Conservation (phyloP, 805 yeast species). For the Yarrowia osloensis region DNA sequence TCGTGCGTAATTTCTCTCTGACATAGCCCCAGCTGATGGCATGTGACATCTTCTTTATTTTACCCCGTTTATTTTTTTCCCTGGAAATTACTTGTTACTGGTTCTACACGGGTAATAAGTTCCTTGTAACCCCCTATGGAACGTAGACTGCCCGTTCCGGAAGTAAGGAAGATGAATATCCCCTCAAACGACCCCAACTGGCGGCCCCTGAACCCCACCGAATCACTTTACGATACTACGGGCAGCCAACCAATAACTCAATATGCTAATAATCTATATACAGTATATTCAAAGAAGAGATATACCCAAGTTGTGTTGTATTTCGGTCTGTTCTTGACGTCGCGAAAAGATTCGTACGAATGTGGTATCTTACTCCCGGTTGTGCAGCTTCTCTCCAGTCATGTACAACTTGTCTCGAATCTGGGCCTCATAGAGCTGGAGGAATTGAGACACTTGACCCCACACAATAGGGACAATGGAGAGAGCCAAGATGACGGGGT, state of each 20-base stretch:
- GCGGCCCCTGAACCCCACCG: too few relatives aligned
- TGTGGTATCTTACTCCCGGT: conserved; percentile 34
- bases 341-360: too few relatives aligned
- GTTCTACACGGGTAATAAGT: background rate
- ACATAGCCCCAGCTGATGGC: background rate
- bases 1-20: too few relatives aligned
- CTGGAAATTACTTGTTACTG: background rate
- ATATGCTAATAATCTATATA: conserved; percentile 17
- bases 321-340: background rate
- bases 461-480: conserved; percentile 3
- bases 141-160: background rate
- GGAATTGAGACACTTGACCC: background rate
- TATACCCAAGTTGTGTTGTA: background rate
- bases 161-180: background rate
- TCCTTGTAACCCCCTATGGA: background rate
- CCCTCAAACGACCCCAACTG: background rate
- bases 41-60: background rate
- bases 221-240: too few relatives aligned
- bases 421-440: conserved; percentile 32
- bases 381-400: conserved; percentile 43
- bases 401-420: conserved; percentile 43
- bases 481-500: conserved; percentile 32
- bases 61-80: background rate
- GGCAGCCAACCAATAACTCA: background rate
- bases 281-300: conserved; percentile 11